Evolutionary conservation across 768 basidiomycete genomes (phyloP).

Genomic region (Leucogyrophana mollusca): DNA sequence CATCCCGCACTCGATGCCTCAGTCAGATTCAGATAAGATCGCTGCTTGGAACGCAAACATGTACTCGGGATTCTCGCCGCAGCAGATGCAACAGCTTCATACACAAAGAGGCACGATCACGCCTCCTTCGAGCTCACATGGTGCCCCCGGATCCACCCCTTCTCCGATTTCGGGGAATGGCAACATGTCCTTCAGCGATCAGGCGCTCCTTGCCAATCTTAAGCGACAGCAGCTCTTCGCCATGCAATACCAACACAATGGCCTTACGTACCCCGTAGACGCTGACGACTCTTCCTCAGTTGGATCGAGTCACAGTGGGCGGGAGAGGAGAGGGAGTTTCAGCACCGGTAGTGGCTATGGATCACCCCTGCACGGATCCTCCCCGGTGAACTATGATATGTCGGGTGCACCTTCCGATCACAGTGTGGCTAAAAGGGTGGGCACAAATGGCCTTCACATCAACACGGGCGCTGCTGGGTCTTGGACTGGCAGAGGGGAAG

Average conservation of each 20-base stretch:
- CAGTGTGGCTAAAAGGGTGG: conserved; percentile 18
- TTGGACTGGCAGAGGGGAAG: conserved; percentile 25
- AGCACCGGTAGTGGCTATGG: conserved; percentile 31
- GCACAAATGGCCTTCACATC: conserved; percentile 20
- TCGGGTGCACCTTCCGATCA: conserved; percentile 26
- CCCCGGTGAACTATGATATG: conserved; percentile 36
- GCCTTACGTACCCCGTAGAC: conserved; percentile 28
- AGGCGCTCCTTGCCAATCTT: conserved; percentile 22
- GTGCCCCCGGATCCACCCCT: conserved; percentile 4
- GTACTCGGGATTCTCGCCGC: conserved; percentile 25
- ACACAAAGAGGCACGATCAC: conserved; percentile 39
- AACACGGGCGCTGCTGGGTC: conserved; percentile 22
- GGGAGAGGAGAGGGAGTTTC: conserved; percentile 37
- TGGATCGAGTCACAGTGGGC: conserved; percentile 31
- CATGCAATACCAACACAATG: conserved; percentile 28
- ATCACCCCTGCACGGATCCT: conserved; percentile 27
- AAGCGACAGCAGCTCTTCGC: conserved; percentile 29
- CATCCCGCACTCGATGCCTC: conserved; percentile 16
- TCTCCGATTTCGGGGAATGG: conserved; percentile 12
- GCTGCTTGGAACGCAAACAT: conserved; percentile 29
- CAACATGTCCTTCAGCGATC: conserved; percentile 13
- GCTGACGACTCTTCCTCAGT: conserved; percentile 39
- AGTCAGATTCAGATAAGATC: conserved; percentile 25
- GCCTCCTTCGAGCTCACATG: conserved; percentile 41
- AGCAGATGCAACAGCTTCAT: conserved; percentile 22